Evolutionary conservation across 169 alveolate species (phyloP).

Genomic region (Nephromyces sp.): DNA sequence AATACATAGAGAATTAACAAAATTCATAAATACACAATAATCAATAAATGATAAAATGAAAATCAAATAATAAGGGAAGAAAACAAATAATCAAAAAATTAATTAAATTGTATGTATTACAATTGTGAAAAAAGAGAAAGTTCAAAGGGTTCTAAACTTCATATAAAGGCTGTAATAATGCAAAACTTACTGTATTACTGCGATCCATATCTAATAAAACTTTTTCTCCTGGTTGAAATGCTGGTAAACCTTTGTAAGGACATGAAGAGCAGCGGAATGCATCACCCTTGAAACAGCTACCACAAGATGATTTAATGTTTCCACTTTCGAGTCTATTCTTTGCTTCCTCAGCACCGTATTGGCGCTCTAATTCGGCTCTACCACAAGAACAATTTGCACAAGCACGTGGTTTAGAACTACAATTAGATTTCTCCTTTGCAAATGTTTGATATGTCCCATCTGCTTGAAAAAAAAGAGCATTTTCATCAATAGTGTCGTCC

Average conservation of each 20-base stretch:
- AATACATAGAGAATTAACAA: too few species aligned
- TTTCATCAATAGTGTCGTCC: too few species aligned
- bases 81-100: too few species aligned
- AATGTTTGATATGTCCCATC: neutral
- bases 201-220: slow-evolving; percentile 22
- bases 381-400: slow-evolving; percentile 90
- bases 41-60: too few species aligned
- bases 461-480: too few species aligned
- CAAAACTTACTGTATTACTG: neutral
- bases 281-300: slow-evolving; percentile 83
- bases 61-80: too few species aligned
- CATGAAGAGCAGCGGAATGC: slow-evolving; percentile 89
- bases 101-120: too few species aligned
- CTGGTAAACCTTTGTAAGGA: slow-evolving; percentile 86
- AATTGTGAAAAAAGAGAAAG: too few species aligned
- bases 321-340: slow-evolving; percentile 48
- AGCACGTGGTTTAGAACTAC: slow-evolving; percentile 80
- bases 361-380: slow-evolving; percentile 68
- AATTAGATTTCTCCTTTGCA: slow-evolving; percentile 49
- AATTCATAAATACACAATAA: too few species aligned
- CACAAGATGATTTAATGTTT: slow-evolving; percentile 57
- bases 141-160: too few species aligned
- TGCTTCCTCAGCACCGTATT: slow-evolving; percentile 55
- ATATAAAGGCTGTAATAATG: too few species aligned
- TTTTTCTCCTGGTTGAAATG: slow-evolving; percentile 85